Conservation (phyloP, 768 basidiomycete genomes). For the Termitomyces sp. region DNA sequence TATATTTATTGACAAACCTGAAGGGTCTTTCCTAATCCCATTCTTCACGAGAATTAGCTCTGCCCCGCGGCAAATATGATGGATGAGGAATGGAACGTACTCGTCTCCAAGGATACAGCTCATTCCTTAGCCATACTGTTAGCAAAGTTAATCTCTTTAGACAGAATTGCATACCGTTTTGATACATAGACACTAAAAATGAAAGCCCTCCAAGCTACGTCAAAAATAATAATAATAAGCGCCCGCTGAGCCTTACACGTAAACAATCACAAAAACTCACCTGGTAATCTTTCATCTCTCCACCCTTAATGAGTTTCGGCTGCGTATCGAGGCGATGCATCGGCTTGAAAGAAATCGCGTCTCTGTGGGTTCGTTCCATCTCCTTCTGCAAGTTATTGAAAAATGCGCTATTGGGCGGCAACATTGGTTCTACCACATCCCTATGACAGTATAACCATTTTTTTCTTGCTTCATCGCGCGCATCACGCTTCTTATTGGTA, state of each 20-base stretch:
- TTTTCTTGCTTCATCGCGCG: slow-evolving; percentile 37
- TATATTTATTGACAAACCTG: slow-evolving; percentile 32
- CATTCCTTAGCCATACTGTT: slow-evolving; percentile 37
- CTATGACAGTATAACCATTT: slow-evolving; percentile 45
- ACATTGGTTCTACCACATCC: slow-evolving; percentile 42
- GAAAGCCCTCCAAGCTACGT: slow-evolving; percentile 57
- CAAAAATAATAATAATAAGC: background rate
- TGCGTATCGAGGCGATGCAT: slow-evolving; percentile 40
- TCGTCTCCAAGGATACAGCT: slow-evolving; percentile 74
- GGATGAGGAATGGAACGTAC: slow-evolving; percentile 28
- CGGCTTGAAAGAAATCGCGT: slow-evolving; percentile 26
- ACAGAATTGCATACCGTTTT: slow-evolving; percentile 45
- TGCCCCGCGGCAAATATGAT: background rate
- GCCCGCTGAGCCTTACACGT: background rate
- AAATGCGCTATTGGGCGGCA: slow-evolving; percentile 35
- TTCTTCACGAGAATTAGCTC: slow-evolving; percentile 27
- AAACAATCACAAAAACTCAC: slow-evolving; percentile 23
- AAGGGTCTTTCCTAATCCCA: slow-evolving; percentile 65
- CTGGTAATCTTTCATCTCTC: slow-evolving; percentile 73
- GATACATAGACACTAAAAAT: slow-evolving; percentile 63
- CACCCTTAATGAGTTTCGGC: slow-evolving; percentile 48
- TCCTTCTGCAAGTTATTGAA: slow-evolving; percentile 33
- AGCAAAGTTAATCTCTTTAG: background rate
- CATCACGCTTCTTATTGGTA: slow-evolving; percentile 31
- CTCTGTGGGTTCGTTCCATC: slow-evolving; percentile 13